Conservation (phyloP, 1,284 basidiomycete species). For the Calocybe gambosa region DNA sequence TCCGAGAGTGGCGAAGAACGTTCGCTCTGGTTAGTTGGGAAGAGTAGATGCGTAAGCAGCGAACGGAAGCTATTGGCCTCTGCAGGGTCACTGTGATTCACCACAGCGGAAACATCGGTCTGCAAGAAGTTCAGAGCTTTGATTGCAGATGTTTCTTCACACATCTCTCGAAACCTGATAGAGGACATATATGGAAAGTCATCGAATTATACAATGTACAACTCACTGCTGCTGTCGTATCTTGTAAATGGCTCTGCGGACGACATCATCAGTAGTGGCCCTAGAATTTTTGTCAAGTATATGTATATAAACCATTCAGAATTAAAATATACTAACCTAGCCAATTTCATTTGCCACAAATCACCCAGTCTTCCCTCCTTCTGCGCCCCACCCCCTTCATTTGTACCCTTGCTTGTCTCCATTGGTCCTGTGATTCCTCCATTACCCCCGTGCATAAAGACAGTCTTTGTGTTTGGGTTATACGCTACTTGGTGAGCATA, state of each 20-base stretch:
- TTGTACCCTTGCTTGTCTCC: constrained; percentile 16
- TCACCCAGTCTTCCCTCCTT: constrained; percentile 57
- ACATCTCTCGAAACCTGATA: constrained; percentile 72
- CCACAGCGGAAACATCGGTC: constrained; percentile 60
- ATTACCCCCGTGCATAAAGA: constrained; percentile 73
- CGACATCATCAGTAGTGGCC: constrained; percentile 50
- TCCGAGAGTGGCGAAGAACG: constrained; percentile 5
- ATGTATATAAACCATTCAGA: not conserved
- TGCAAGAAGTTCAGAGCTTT: constrained; percentile 68
- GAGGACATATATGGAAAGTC: not conserved
- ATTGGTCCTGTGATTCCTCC: constrained; percentile 31
- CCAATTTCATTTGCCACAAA: constrained; percentile 67
- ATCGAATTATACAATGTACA: not conserved
- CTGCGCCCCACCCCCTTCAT: constrained; percentile 16
- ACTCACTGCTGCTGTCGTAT: constrained; percentile 67
- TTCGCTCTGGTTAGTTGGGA: constrained; percentile 8
- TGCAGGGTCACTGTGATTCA: constrained; percentile 57
- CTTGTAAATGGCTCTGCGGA: constrained; percentile 52
- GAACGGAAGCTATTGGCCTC: constrained; percentile 60
- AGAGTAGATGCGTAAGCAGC: constrained; percentile 63
- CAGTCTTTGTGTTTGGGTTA: constrained; percentile 44
- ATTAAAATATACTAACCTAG: constrained; percentile 39
- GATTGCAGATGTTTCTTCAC: constrained; percentile 55
- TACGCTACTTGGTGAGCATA: constrained; percentile 77
- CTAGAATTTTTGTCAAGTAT: constrained; percentile 28